Base-by-base conservation (phyloP, 139 green algal species). In the Coelastrella sp. region DNA sequence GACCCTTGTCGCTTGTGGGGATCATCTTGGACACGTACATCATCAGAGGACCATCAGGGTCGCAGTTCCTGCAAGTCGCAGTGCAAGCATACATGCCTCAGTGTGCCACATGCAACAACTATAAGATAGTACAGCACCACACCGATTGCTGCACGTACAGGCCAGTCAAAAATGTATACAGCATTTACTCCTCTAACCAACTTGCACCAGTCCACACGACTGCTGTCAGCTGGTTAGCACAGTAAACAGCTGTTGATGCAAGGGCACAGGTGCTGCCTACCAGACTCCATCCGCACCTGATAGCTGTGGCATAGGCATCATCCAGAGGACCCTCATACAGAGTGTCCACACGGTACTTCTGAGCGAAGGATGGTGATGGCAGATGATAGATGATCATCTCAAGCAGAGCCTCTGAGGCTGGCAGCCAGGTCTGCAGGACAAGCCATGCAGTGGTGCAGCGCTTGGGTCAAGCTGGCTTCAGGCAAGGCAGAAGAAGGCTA, bases 1-100 rank as follows among this genome's bases (percentile, higher is more conserved):
- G n/a, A n/a, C n/a, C n/a, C n/a, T n/a, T n/a, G n/a, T n/a, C 98
- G 60, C 90, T 83, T 74, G 98, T 96, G 91, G 98, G 98, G 94
- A 99, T 99, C 98, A 99, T 99, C 97, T 99, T 99, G 90, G 97
- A 99, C 17, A 99, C 95, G 93, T 99, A 99, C 93, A 99, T 96
- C 98, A 99, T 99, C 73, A 99, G 97, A 17, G 98, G 98, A 83
- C 98, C 98, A 65, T 98, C 91, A 80, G 97, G 86, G 93, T 99
- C 98, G 91, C 98, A 99, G 94, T 98, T 98, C 73, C 85, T 87
- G 81, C 61, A 77, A 47, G 32, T 47, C 32, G 1, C 32, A 47
- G 32, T 71, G 64, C 64, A 71, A 71, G 11, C 64, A 11, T 71
- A 71, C 68, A 76, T 76, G 68, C 4, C 1, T 10, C 61, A 71